Base-by-base conservation (phyloP, 352 stramenopile species). In the Globisporangium carolinianum region DNA sequence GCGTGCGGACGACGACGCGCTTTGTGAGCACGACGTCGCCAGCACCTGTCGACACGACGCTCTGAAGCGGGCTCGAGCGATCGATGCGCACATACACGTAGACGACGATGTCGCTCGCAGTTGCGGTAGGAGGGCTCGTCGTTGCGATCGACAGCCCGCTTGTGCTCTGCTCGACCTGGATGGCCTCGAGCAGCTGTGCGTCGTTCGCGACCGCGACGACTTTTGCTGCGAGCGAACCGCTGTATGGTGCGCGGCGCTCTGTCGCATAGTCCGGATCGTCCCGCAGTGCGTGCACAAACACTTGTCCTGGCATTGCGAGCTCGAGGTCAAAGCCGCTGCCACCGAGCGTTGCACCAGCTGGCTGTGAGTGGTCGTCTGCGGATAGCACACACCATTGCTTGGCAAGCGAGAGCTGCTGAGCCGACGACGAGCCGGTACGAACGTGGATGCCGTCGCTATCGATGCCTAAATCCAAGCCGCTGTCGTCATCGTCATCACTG, bases 21-120 rank as follows among this genome's bases (percentile, higher is more conserved):
- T 58, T 58, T 35, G 45, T n/a, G 45, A 60, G 5, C 2, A 60
- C 47, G 45, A 60, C 54, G 24, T 60, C 54, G n/a, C 54, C 37
- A 4, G 36, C 8, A 15, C 54, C 46, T 15, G 38, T 52, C n/a
- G 54, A 42, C 6, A 60, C 54, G 45, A 60, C 9, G 17, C 45
- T 47, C 0, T 18, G 35, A 6, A 60, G 54, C n/a, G 49, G 46
- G 10, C 51, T 46, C 1, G 24, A 24, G 24, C 24, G 24, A 2
- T 1, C 24, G 24, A 24, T 24, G 24, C 24, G 24, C 6, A 60
- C 14, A 43, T 60, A 60, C 9, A 60, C 54, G 6, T 8, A 12
- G 41, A 60, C 32, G 4, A 58, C 46, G 15, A 52, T 49, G 24
- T 24, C 24, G 24, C 24, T 24, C 24, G 24, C 24, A 24, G 24